These are phyloP conservation scores for Evansstolkia leycettana DNA, from an alignment of 495 filamentous ascomycete species.

Conservation along the genomic window DNA sequence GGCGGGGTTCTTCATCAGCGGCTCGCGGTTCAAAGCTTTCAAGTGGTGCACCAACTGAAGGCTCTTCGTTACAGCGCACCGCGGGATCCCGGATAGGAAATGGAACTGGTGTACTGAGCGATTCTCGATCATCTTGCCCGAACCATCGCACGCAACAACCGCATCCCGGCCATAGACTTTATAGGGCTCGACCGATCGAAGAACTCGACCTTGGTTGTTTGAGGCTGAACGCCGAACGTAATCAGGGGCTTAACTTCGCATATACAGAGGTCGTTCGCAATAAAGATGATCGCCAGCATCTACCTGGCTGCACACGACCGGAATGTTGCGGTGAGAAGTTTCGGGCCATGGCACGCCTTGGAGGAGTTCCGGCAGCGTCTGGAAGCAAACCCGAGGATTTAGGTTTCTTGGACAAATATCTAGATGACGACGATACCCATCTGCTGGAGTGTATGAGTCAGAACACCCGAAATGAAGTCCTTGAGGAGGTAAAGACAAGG, in stretches of 20 bases:
- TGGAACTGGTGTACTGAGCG: no score
- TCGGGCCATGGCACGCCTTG: conserved; percentile 45
- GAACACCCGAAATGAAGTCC: conserved; percentile 40
- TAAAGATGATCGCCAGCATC: conserved; percentile 57
- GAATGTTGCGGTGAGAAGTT: conserved; percentile 70
- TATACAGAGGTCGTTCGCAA: conserved; percentile 66
- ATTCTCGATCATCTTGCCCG: no score
- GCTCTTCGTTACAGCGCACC: no score
- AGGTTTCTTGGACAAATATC: conserved; percentile 48
- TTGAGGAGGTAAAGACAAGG: conserved; percentile 55
- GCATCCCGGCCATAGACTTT: conserved; percentile 21
- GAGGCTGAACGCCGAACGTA: conserved; percentile 66
- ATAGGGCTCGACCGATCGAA: conserved; percentile 40
- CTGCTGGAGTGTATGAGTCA: conserved; percentile 29
- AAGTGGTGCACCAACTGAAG: no score
- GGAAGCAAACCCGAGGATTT: conserved; percentile 31
- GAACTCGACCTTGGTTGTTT: conserved; percentile 55
- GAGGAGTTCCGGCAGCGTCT: conserved; percentile 3
- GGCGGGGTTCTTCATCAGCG: no score
- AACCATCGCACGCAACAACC: no score
- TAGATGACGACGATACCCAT: conserved; percentile 46
- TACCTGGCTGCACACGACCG: conserved; percentile 65
- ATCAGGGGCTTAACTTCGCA: conserved; percentile 61
- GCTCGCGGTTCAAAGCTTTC: no score
- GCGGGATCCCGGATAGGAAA: no score